Base-by-base conservation (phyloP, 1,139 yeast genomes). In the Hyphopichia fennica region DNA sequence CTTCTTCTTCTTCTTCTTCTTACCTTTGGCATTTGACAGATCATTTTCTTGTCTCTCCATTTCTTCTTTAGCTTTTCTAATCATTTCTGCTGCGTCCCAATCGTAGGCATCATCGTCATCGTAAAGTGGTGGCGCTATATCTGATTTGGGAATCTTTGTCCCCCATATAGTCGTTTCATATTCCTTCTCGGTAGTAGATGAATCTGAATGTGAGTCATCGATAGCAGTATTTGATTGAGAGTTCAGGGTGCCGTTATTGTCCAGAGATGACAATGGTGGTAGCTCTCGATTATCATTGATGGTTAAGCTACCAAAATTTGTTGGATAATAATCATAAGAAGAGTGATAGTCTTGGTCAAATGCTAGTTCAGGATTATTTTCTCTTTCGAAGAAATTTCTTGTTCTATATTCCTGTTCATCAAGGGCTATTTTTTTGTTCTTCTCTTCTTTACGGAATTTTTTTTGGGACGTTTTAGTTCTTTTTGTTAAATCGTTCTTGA, bases 361-460 rank as follows among this genome's bases (percentile, higher is more conserved):
- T 55, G 48, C 45, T 9, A 60, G 57, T 15, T 56, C 60, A 8
- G 38, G 38, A 34, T 68, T 75, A 53, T 82, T 83, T 52, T 83
- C 89, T 19, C 75, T 58, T 42, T 75, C 75, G 53, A 72, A 84
- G 51, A 84, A 84, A 43, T 79, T 73, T 37, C 76, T 63, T 0
- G 81, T 78, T 45, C 75, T 74, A 34, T 67, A 57, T 52, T 89
- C 96, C 45, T 84, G 81, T 45, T 79, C 77, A 38, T 69, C 71
- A 47, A 84, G 77, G 25, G 90, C 91, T 23, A 75, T 63, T 44
- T 68, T 70, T 45, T 80, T 74, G 45, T 83, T 80, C 42, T 79
- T 69, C 45, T 88, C 95, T 52, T 89, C 97, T 41, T 74, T 72
- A 36, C 74, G 72, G 41, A 78, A 72, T 57, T 82, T 86, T 41